phyloP scores from a whole-genome alignment of 305 asterid genomes.

The Fraxinus velutina region DNA sequence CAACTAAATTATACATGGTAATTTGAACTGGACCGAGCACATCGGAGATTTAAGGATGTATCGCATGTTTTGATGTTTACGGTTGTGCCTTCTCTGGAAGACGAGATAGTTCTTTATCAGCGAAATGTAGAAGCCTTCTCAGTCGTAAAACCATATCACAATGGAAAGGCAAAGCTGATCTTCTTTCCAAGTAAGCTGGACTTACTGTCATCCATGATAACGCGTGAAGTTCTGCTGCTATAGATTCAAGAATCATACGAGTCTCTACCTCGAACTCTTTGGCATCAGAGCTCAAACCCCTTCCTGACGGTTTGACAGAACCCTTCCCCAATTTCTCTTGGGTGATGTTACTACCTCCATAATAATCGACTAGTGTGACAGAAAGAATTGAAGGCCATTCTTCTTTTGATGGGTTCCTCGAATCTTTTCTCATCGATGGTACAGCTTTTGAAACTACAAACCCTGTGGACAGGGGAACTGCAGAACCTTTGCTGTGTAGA shows the following conservation, averaged over 20 bases:
- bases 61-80: not conserved
- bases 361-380: slow-evolving; percentile 30
- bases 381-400: slow-evolving; percentile 99
- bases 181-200: slow-evolving; percentile 84
- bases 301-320: slow-evolving; percentile 47
- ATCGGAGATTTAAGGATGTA: not conserved
- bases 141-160: slow-evolving; percentile 93
- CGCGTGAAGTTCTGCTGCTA: slow-evolving; percentile 93
- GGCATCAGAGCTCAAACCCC: slow-evolving; percentile 50
- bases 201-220: slow-evolving; percentile 96
- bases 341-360: slow-evolving; percentile 57
- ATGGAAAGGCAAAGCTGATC: slow-evolving; percentile 88
- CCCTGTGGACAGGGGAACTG: slow-evolving; percentile 81
- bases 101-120: slow-evolving; percentile 78
- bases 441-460: slow-evolving; percentile 89
- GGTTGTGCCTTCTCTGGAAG: slow-evolving; percentile 60
- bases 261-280: slow-evolving; percentile 70
- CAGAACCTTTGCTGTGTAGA: slow-evolving; percentile 95
- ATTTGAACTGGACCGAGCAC: not conserved
- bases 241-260: slow-evolving; percentile 62
- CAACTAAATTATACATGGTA: slow-evolving; percentile 22
- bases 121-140: slow-evolving; percentile 87
- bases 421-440: slow-evolving; percentile 83
- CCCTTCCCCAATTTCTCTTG: slow-evolving; percentile 63
- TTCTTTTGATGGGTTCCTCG: slow-evolving; percentile 56